Conservation (phyloP, 441 rosid species). For the Adansonia madagascariensis region DNA sequence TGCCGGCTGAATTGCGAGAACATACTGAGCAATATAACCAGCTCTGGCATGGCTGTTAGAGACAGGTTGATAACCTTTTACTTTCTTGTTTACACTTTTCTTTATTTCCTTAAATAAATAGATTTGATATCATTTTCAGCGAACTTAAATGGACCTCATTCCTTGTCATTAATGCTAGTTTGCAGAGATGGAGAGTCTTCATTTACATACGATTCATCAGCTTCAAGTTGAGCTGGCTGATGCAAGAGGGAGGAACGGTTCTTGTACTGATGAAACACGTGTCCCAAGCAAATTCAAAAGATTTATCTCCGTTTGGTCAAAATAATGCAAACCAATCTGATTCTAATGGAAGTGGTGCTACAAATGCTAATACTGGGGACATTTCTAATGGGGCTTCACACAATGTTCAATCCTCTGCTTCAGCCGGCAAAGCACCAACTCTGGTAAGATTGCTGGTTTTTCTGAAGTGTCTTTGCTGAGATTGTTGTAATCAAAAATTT, state of each 20-base stretch:
- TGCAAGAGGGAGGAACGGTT: conserved; percentile 64
- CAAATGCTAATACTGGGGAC: conserved; percentile 38
- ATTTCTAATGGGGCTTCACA: conserved; percentile 57
- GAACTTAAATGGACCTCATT: conserved; percentile 27
- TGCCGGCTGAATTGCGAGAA: conserved; percentile 82
- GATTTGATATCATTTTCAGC: neutral
- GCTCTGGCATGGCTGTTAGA: conserved; percentile 83
- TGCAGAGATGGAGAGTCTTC: conserved; percentile 87
- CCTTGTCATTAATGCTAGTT: conserved; percentile 52
- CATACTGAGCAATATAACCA: conserved; percentile 90
- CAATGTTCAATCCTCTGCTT: conserved; percentile 44
- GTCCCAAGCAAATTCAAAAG: conserved; percentile 56
- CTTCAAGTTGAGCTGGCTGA: conserved; percentile 83
- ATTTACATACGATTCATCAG: conserved; percentile 79
- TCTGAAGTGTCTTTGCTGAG: neutral
- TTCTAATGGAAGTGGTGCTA: conserved; percentile 46
- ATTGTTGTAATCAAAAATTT: neutral
- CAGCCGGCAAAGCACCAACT: conserved; percentile 48
- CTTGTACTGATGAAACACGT: conserved; percentile 52
- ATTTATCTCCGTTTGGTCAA: conserved; percentile 57
- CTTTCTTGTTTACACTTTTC: conserved; percentile 20
- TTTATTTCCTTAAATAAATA: neutral
- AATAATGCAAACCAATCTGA: conserved; percentile 57
- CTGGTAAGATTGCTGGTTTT: conserved; percentile 47
- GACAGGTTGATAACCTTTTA: conserved; percentile 65